Evolutionary conservation across 192 early-diverging fungal genomes (phyloP).

Genomic region (Thoreauomyces humboldtii): DNA sequence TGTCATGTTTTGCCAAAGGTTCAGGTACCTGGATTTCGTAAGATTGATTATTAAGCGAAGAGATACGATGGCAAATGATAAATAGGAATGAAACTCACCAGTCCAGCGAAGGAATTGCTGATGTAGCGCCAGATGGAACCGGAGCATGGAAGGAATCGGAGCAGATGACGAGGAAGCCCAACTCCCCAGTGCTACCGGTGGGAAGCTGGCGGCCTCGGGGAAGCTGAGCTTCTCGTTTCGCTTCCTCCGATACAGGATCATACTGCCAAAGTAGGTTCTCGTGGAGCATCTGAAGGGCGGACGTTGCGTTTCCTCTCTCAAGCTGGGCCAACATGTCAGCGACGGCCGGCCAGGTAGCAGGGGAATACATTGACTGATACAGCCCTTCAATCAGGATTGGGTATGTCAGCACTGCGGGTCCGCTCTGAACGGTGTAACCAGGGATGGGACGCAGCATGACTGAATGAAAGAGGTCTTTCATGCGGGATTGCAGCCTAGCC

Average conservation of each 20-base stretch:
- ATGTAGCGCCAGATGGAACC: neutral
- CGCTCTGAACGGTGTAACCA: neutral
- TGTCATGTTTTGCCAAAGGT: conserved; percentile 1
- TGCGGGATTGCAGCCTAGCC: neutral
- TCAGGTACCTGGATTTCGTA: no score
- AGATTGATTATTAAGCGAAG: no score
- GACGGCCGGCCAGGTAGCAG: neutral
- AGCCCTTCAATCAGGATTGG: neutral
- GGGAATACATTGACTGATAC: neutral
- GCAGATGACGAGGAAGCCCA: conserved; percentile 8
- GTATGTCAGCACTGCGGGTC: neutral
- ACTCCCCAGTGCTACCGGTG: neutral
- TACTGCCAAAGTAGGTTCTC: neutral
- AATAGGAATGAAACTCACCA: no score
- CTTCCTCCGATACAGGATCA: neutral
- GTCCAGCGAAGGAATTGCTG: neutral
- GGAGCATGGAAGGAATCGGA: neutral
- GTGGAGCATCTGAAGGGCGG: neutral
- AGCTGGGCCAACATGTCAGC: neutral
- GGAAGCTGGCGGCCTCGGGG: neutral
- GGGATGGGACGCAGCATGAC: neutral
- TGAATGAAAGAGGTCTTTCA: neutral
- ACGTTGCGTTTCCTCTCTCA: neutral
- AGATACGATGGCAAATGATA: no score
- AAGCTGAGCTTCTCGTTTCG: neutral